Evolutionary conservation across 108 stramenopile species (phyloP).

Genomic region (Skeletonema costatum): DNA sequence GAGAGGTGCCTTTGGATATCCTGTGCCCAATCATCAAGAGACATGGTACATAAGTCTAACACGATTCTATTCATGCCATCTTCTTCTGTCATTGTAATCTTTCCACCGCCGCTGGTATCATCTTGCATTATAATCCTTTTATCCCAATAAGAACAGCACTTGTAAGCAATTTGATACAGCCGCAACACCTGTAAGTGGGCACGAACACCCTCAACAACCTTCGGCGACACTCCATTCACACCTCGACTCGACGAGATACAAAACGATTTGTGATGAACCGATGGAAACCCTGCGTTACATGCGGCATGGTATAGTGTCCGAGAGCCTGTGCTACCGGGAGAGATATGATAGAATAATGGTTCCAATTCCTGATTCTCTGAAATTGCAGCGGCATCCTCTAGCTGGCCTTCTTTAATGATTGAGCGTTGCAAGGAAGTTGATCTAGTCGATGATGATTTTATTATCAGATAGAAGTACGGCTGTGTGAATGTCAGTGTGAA

Average conservation of each 20-base stretch:
- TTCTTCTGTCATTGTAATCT: neutral
- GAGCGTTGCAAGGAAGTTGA: too few species aligned
- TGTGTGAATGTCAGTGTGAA: too few species aligned
- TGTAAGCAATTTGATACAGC: slow-evolving; percentile 32
- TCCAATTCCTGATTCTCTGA: too few species aligned
- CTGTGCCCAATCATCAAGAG: slow-evolving; percentile 21
- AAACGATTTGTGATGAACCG: slow-evolving; percentile 54
- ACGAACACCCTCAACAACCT: slow-evolving; percentile 32
- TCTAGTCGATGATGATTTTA: too few species aligned
- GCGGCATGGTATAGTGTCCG: slow-evolving; percentile 43
- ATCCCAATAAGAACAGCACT: slow-evolving; percentile 20
- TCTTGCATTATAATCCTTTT: slow-evolving; percentile 11
- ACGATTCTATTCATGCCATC: neutral
- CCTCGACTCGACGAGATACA: slow-evolving; percentile 39
- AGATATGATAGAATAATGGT: slow-evolving; percentile 48
- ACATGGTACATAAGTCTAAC: slow-evolving; percentile 11
- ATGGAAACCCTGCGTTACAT: slow-evolving; percentile 38
- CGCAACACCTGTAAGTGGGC: slow-evolving; percentile 41
- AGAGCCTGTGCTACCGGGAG: slow-evolving; percentile 45
- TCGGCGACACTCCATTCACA: slow-evolving; percentile 12
- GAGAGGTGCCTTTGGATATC: slow-evolving; percentile 20
- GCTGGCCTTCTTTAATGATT: too few species aligned
- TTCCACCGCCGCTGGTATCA: neutral
- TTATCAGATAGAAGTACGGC: too few species aligned
- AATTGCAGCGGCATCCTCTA: neutral